Base-by-base conservation (phyloP, 176 grass and related monocot species). In the Ampelocalamus luodianensis region DNA sequence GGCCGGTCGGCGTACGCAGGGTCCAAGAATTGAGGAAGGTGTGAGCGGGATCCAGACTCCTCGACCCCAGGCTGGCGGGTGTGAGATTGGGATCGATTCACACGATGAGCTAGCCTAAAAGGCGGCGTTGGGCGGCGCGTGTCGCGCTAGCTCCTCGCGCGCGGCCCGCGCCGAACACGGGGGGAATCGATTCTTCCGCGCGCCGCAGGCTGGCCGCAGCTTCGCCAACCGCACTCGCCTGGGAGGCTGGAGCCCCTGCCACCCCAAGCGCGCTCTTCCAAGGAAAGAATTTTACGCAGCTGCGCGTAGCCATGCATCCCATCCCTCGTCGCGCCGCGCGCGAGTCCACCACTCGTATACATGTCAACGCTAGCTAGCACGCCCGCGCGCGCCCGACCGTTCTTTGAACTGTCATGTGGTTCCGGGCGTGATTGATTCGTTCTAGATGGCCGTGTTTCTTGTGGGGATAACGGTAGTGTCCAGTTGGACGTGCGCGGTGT, bases 401-500 rank as follows among this genome's bases (percentile, higher is more conserved):
- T n/a, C 5, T 13, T 5, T 40, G 38, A 14, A 5, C 40, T 3
- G 6, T 3, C 68, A 6, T 4, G 39, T 10, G 22, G 4, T 43
- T n/a, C 65, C 68, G 6, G 12, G n/a, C 12, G 5, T 1, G 10
- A 0, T 24, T 11, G 46, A 18, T 74, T 18, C 17, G 10, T 55
- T 76, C 50, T 56, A 74, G 49, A 74, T 53, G 27, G 34, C 18
- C 23, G 69, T 27, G 70, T 83, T 83, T 48, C 81, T 26, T 40
- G 56, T 63, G 81, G 53, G 6, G 29, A 29, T 62, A 62, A 27
- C 59, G 59, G 27, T 29, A 22, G 23, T 13, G 18, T 26, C 29
- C 74, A 13, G 18, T 3, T 26, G 74, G 36, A 9, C 76, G 56
- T 1, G 20, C 36, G 14, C 5, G 0, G 65, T 3, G 14, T 12